A percentile compares a stretch with the other conserved stretches of the same genome.
Conservation (phyloP, 2,329 filamentous ascomycete species). For the Calonectria honghensis region DNA sequence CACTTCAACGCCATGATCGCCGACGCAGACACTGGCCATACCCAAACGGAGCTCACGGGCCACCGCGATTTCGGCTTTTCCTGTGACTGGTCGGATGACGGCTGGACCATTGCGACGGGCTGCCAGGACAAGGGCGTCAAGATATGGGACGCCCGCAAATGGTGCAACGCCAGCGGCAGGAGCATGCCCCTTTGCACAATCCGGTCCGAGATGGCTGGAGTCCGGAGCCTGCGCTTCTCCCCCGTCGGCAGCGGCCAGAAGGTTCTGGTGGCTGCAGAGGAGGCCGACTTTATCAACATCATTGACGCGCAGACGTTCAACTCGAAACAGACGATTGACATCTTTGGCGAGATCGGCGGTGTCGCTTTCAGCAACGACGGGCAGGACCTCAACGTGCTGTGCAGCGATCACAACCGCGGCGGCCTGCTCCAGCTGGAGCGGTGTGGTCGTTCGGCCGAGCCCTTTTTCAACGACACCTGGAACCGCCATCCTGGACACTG, state of each 20-base stretch:
- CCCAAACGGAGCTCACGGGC: constrained; percentile 74
- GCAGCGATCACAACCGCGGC: constrained; percentile 79
- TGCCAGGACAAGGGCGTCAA: constrained; percentile 84
- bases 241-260: constrained; percentile 80
- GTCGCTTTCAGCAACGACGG: constrained; percentile 80
- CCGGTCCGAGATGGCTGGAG: constrained; percentile 79
- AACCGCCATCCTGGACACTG: constrained; percentile 31
- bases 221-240: constrained; percentile 82
- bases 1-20: constrained; percentile 78
- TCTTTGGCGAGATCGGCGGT: constrained; percentile 86
- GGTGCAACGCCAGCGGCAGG: constrained; percentile 72
- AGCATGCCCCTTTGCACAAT: constrained; percentile 72
- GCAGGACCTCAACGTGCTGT: constrained; percentile 80
- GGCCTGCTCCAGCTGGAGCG: constrained; percentile 79
- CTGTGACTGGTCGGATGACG: constrained; percentile 87
- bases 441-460: constrained; percentile 59
- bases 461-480: constrained; percentile 49
- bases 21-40: constrained; percentile 79
- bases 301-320: constrained; percentile 80
- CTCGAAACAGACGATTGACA: constrained; percentile 81
- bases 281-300: constrained; percentile 83
- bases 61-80: constrained; percentile 85
- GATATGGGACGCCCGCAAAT: constrained; percentile 85
- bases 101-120: constrained; percentile 84
- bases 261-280: constrained; percentile 83